phyloP scores from a whole-genome alignment of 345 rosid genomes.

The Boechera divaricarpa region DNA sequence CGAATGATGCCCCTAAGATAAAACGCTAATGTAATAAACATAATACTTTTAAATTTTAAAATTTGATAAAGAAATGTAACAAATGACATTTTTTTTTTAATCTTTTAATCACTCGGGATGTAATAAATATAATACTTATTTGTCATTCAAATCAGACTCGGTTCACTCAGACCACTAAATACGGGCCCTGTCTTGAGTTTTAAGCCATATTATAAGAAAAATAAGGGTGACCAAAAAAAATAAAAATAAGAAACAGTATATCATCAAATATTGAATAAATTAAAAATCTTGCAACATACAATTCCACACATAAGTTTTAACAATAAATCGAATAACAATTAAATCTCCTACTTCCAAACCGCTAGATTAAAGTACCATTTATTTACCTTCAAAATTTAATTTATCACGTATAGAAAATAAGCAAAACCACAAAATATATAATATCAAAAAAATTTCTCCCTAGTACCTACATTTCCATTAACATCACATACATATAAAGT shows the following conservation, averaged over 20 bases:
- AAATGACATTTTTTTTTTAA: neutral
- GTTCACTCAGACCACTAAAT: too few relatives aligned
- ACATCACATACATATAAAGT: conserved; percentile 15
- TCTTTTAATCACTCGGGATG: neutral
- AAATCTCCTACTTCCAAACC: neutral
- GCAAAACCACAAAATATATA: neutral
- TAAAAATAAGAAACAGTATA: too few relatives aligned
- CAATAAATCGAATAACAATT: too few relatives aligned
- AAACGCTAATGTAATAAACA: too few relatives aligned
- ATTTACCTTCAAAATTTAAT: neutral
- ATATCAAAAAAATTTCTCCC: neutral
- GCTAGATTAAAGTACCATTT: conserved; percentile 1
- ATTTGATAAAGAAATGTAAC: too few relatives aligned
- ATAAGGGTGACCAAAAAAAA: too few relatives aligned
- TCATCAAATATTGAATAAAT: neutral
- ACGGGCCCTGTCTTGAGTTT: neutral
- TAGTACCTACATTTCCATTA: neutral
- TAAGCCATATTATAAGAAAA: neutral
- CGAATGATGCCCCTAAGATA: too few relatives aligned
- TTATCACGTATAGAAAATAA: neutral
- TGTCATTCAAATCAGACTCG: neutral
- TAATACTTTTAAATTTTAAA: too few relatives aligned
- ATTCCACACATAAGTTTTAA: neutral
- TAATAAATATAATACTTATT: neutral
- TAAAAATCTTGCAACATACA: too few relatives aligned